phyloP scores from a whole-genome alignment of 192 early-diverging fungal genomes.

The Coemansia sp. region DNA sequence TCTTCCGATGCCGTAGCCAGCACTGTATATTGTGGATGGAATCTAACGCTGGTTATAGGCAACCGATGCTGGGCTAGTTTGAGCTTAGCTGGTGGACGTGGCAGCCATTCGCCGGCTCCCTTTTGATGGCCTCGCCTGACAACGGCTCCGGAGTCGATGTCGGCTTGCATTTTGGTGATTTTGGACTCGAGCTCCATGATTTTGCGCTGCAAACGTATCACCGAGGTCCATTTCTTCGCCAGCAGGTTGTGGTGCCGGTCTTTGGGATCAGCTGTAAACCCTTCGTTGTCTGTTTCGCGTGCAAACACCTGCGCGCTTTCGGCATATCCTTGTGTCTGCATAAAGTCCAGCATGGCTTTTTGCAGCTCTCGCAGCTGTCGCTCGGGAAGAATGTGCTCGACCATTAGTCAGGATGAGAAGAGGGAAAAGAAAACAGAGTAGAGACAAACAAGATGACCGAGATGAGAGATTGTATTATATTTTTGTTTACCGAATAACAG shows the following conservation, averaged over 20 bases:
- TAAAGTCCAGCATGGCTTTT: slow-evolving; percentile 84
- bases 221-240: slow-evolving; percentile 89
- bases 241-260: slow-evolving; percentile 58
- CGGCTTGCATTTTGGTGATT: slow-evolving; percentile 74
- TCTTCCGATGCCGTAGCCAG: slow-evolving; percentile 91
- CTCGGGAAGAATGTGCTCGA: slow-evolving; percentile 59
- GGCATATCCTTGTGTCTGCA: slow-evolving; percentile 72
- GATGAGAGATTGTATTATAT: too few species aligned
- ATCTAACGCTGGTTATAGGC: slow-evolving; percentile 79
- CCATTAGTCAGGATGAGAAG: not conserved
- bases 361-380: slow-evolving; percentile 76
- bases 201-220: slow-evolving; percentile 92
- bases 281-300: slow-evolving; percentile 71
- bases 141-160: slow-evolving; percentile 61
- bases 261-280: slow-evolving; percentile 72
- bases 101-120: slow-evolving; percentile 75
- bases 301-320: slow-evolving; percentile 70
- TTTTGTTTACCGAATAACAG: not conserved
- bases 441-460: not conserved
- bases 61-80: slow-evolving; percentile 76
- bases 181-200: slow-evolving; percentile 93
- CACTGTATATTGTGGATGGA: slow-evolving; percentile 84
- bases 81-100: slow-evolving; percentile 76
- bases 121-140: slow-evolving; percentile 46
- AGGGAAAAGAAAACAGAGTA: not conserved